Evolutionary conservation across 2,329 filamentous ascomycete species (phyloP).

Genomic region (Tetracladium maxilliforme): DNA sequence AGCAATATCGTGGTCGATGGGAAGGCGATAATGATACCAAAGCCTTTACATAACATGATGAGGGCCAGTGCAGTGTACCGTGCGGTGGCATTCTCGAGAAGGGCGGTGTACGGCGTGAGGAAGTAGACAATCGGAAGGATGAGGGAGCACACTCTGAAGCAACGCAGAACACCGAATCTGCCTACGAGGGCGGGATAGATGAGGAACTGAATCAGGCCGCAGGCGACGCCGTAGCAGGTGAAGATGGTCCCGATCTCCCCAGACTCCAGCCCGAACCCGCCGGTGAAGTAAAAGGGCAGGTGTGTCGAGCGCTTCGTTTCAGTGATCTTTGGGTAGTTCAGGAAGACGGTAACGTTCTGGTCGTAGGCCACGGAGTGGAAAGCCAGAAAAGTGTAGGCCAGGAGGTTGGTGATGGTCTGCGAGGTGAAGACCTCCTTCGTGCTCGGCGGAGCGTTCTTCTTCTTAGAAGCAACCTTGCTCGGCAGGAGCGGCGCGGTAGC

Average conservation of each 20-base stretch:
- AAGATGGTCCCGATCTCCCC: slow-evolving; percentile 74
- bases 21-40: slow-evolving; percentile 71
- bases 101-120: slow-evolving; percentile 65
- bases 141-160: slow-evolving; percentile 52
- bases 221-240: slow-evolving; percentile 65
- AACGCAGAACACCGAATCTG: slow-evolving; percentile 58
- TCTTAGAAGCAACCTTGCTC: slow-evolving; percentile 12
- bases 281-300: slow-evolving; percentile 68
- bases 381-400: slow-evolving; percentile 68
- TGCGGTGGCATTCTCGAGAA: slow-evolving; percentile 30
- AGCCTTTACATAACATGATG: slow-evolving; percentile 61
- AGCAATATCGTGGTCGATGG: slow-evolving; percentile 82
- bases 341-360: slow-evolving; percentile 76
- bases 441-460: slow-evolving; percentile 13
- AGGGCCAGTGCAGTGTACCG: slow-evolving; percentile 50
- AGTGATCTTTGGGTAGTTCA: slow-evolving; percentile 55
- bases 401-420: slow-evolving; percentile 61
- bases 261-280: slow-evolving; percentile 63
- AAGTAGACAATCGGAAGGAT: slow-evolving; percentile 65
- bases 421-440: slow-evolving; percentile 55
- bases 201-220: slow-evolving; percentile 74
- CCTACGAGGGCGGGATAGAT: slow-evolving; percentile 66
- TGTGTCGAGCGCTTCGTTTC: slow-evolving; percentile 37
- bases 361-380: slow-evolving; percentile 77
- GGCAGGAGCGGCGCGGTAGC: slow-evolving; percentile 37